A percentile compares a stretch with the other conserved stretches of the same genome.
Conservation (phyloP, 2,329 filamentous ascomycete species). For the Claviceps citrina region DNA sequence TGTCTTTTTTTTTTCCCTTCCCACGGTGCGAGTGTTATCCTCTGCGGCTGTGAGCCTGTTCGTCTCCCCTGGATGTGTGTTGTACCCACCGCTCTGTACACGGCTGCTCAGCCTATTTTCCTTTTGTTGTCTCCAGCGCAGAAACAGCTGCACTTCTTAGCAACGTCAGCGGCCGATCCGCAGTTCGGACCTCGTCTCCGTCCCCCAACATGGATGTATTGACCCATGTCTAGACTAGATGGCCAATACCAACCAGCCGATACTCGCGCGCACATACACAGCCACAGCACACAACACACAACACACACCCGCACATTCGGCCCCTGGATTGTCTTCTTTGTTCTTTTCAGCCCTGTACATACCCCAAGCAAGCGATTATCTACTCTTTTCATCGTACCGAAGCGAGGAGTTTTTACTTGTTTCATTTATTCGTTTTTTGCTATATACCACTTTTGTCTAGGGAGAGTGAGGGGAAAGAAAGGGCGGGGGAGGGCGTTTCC, state of each 20-base stretch:
- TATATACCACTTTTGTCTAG: slow-evolving; percentile 4
- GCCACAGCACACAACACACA: not conserved
- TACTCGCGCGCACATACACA: no score
- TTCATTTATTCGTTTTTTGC: not conserved
- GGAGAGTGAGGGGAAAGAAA: not conserved
- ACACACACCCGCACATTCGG: not conserved
- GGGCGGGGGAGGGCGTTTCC: no score
- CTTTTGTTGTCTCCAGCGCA: not conserved
- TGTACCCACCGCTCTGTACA: not conserved
- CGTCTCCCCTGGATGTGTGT: not conserved
- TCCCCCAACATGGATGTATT: not conserved
- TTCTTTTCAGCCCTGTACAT: not conserved
- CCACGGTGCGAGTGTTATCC: no score
- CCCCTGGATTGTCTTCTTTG: not conserved
- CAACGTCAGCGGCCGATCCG: not conserved
- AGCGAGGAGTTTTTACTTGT: not conserved
- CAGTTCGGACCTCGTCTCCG: not conserved
- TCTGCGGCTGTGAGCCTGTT: not conserved
- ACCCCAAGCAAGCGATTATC: not conserved
- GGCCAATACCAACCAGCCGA: no score
- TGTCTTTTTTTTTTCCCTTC: not conserved
- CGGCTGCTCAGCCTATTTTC: not conserved
- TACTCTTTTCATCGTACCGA: not conserved
- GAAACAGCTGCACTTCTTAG: not conserved
- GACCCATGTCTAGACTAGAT: no score